Base-by-base conservation (phyloP, 768 basidiomycete genomes). In the Peribolospora kevripleyi region DNA sequence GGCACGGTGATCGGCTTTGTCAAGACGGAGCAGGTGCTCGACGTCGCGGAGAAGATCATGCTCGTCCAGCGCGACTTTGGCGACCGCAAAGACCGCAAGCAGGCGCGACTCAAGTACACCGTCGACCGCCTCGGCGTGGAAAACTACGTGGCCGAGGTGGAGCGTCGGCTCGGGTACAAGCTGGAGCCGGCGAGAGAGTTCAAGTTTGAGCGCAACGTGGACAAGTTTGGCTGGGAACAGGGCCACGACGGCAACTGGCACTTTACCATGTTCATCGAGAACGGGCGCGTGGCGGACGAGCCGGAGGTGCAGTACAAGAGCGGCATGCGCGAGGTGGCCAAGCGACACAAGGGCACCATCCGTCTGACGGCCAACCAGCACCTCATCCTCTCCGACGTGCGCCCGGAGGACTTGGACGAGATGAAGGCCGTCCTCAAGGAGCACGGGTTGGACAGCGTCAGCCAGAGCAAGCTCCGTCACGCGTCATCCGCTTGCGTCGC, bases 401-500 rank as follows among this genome's bases (percentile, higher is more conserved):
- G 77, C 9, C 66, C 76, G 10, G 77, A 75, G 62, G 79, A 95
- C 56, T 66, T 91, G 42, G 74, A 76, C 3, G 69, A 70, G 63
- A 87, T 97, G 66, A 88, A 87, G 72, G 64, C 66, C 8, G 67
- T 97, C 40, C 70, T 98, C 42, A 73, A 76, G 46, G 74, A 84
- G 71, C 90, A 87, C 70, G 83, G 82, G 68, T 73, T 97, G 50
- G 90, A 97, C 68, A 86, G 90, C 63, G 66, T 95, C 54, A 72
- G 77, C 53, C 79, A 78, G 61, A 76, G 78, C 9, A 90, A 76
- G 4, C 67, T 97, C 62, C 75, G 91, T 52, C 69, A 95, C 50
- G 84, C 86, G 5, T 84, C 83, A 6, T 90, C 87, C 10, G 91
- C 93, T 10, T 98, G 93, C 69, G 93, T 98, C 55, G 81, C 91